These are phyloP conservation scores for Zymoseptoria crescenta DNA, from an alignment of 2,329 filamentous ascomycete genomes.

Conservation along the genomic window DNA sequence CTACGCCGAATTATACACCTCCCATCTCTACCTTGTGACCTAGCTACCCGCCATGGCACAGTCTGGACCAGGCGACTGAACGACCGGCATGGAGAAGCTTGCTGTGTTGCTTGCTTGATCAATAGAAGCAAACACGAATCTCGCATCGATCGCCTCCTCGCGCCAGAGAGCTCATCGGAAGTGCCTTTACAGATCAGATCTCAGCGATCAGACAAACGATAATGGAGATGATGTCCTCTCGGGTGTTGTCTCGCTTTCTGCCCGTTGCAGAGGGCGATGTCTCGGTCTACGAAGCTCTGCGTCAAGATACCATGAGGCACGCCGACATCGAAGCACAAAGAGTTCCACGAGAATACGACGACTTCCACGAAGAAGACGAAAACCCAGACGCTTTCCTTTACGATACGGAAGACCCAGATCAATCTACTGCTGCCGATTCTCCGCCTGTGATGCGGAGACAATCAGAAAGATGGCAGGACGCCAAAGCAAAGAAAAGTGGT, in stretches of 20 bases:
- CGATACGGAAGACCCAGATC: conserved; percentile 31
- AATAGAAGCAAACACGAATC: background rate
- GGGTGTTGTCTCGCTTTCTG: conserved; percentile 45
- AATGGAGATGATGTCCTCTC: conserved; percentile 43
- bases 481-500: conserved; percentile 15
- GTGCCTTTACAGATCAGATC: background rate
- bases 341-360: conserved; percentile 38
- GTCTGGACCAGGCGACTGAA: background rate
- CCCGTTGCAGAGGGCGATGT: conserved; percentile 33
- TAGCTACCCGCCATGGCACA: background rate
- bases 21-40: background rate
- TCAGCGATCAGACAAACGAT: background rate
- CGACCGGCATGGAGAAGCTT: background rate
- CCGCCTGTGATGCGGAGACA: conserved; percentile 23
- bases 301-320: conserved; percentile 34
- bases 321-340: conserved; percentile 38
- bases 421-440: conserved; percentile 30
- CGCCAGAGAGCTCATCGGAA: background rate
- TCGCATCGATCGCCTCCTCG: background rate
- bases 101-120: background rate
- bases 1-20: background rate
- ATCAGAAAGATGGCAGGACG: conserved; percentile 30
- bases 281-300: conserved; percentile 36
- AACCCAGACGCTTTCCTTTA: conserved; percentile 51
- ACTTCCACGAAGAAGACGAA: conserved; percentile 49